phyloP scores from a whole-genome alignment of 306 rosid genomes.

The Quercus agrifolia region DNA sequence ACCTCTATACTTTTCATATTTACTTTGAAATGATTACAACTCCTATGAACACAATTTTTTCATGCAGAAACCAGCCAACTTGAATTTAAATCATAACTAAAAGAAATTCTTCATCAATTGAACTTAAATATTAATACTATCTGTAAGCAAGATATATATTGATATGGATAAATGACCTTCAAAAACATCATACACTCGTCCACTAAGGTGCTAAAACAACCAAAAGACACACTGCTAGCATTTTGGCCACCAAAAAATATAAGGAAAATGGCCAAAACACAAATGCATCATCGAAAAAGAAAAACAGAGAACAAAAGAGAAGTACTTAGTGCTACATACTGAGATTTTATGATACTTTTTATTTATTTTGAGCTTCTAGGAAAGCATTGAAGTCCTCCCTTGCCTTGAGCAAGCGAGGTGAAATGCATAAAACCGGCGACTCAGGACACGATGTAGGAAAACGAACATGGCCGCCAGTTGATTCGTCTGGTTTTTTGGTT shows the following conservation, averaged over 20 bases:
- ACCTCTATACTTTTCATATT: no score
- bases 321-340: no score
- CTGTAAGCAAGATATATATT: no score
- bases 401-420: conserved; percentile 63
- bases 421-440: conserved; percentile 55
- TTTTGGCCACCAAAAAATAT: not conserved
- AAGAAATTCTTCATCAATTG: no score
- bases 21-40: no score
- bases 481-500: conserved; percentile 47
- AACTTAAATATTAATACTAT: no score
- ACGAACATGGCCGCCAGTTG: conserved; percentile 50
- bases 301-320: not conserved
- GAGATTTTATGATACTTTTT: not conserved
- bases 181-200: not conserved
- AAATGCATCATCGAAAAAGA: not conserved
- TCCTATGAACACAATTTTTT: no score
- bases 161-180: no score
- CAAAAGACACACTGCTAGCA: not conserved
- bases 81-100: no score
- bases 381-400: conserved; percentile 72
- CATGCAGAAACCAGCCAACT: no score
- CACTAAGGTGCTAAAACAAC: not conserved
- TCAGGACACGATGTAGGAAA: conserved; percentile 52
- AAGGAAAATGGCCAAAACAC: not conserved
- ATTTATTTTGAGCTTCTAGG: conserved; percentile 53